These are phyloP conservation scores for Rhodotorula sp. DNA, from an alignment of 1,284 basidiomycete species.

Conservation along the genomic window DNA sequence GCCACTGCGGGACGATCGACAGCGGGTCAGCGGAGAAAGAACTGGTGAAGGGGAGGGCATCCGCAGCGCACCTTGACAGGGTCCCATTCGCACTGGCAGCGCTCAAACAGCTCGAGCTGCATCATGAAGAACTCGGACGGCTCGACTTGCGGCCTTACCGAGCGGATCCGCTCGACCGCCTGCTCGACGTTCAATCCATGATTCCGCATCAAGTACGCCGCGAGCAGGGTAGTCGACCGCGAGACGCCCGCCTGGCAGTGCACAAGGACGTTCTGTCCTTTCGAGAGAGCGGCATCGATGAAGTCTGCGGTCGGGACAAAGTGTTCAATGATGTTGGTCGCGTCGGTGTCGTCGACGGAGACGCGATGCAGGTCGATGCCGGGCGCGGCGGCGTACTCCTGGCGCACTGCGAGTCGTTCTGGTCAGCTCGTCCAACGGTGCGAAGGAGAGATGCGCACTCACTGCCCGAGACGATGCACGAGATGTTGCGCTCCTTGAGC, in stretches of 20 bases:
- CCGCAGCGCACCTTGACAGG: conserved; percentile 40
- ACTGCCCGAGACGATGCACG: conserved; percentile 42
- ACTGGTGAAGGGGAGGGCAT: neutral
- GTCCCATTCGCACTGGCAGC: conserved; percentile 47
- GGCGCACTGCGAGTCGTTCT: conserved; percentile 33
- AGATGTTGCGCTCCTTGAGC: conserved; percentile 34
- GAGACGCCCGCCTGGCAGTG: conserved; percentile 51
- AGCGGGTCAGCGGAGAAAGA: too few relatives aligned
- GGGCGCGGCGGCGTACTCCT: conserved; percentile 39
- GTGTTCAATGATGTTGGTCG: conserved; percentile 48
- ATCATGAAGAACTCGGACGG: conserved; percentile 48
- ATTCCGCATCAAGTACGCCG: conserved; percentile 49
- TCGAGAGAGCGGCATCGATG: conserved; percentile 43
- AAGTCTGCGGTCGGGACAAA: conserved; percentile 46
- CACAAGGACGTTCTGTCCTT: conserved; percentile 47
- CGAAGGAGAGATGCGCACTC: conserved; percentile 1
- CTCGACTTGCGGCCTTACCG: conserved; percentile 43
- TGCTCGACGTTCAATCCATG: conserved; percentile 43
- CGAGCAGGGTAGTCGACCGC: conserved; percentile 47
- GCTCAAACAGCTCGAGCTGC: conserved; percentile 49
- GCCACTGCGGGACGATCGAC: conserved; percentile 34
- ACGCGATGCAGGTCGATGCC: conserved; percentile 45
- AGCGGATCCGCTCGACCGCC: conserved; percentile 46
- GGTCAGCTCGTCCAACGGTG: neutral
- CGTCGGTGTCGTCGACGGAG: conserved; percentile 48